Evolutionary conservation across 768 basidiomycete genomes (phyloP).

Genomic region (Rhizopogon sp.): DNA sequence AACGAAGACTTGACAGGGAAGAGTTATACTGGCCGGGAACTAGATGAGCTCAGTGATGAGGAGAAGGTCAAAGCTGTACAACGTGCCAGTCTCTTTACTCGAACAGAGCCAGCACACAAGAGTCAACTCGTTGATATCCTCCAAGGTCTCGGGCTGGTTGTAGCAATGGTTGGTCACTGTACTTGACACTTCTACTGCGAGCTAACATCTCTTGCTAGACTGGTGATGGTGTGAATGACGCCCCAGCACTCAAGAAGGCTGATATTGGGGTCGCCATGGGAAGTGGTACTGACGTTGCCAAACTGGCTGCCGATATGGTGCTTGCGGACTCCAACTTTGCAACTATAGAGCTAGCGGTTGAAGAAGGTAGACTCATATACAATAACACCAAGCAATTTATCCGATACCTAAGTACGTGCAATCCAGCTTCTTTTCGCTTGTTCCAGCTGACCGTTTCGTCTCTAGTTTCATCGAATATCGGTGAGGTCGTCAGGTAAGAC

Average conservation of each 20-base stretch:
- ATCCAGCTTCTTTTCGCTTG: background rate
- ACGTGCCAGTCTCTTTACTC: slow-evolving; percentile 82
- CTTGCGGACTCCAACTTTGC: slow-evolving; percentile 96
- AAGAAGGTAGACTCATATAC: slow-evolving; percentile 96
- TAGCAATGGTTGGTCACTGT: slow-evolving; percentile 74
- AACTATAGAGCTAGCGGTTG: slow-evolving; percentile 93
- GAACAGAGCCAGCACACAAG: slow-evolving; percentile 96
- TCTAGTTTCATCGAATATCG: slow-evolving; percentile 90
- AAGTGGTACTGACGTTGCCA: slow-evolving; percentile 97
- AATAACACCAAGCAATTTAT: slow-evolving; percentile 99
- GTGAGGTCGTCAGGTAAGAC: slow-evolving; percentile 81
- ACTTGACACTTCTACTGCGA: slow-evolving; percentile 3
- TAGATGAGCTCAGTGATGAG: slow-evolving; percentile 73
- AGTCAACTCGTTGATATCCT: slow-evolving; percentile 90
- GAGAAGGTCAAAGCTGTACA: slow-evolving; percentile 87
- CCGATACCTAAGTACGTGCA: slow-evolving; percentile 83
- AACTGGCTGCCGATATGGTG: slow-evolving; percentile 97
- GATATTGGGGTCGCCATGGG: slow-evolving; percentile 99
- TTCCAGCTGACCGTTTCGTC: slow-evolving; percentile 5
- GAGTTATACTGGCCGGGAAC: slow-evolving; percentile 91
- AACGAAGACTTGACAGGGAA: slow-evolving; percentile 90
- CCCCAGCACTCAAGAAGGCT: slow-evolving; percentile 93
- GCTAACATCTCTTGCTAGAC: slow-evolving; percentile 44
- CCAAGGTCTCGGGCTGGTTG: slow-evolving; percentile 87
- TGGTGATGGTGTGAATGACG: slow-evolving; percentile 97